Conservation (phyloP, 192 early-diverging fungal genomes). For the Piromyces finnis region DNA sequence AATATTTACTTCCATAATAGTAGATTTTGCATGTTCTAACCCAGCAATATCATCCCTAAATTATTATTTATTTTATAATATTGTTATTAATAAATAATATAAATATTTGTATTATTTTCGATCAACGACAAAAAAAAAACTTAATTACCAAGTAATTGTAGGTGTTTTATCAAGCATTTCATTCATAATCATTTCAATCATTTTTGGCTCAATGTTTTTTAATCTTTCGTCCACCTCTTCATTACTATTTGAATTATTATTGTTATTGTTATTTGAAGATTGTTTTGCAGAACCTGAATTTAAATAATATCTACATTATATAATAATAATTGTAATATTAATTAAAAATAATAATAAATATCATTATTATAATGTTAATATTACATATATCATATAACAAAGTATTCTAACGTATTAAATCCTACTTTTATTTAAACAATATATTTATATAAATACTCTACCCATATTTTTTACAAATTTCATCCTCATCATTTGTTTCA, state of each 20-base stretch:
- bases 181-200: constrained; percentile 77
- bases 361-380: too few relatives aligned
- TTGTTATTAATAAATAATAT: too few relatives aligned
- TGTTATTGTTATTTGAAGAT: background rate
- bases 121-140: too few relatives aligned
- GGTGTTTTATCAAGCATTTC: constrained; percentile 26
- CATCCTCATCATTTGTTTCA: constrained; percentile 1
- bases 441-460: background rate
- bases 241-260: constrained; percentile 1
- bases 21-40: background rate
- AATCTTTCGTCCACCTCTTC: constrained; percentile 46
- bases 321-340: too few relatives aligned
- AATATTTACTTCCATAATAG: constrained; percentile 1
- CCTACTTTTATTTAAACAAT: background rate
- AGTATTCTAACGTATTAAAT: too few relatives aligned
- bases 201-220: constrained; percentile 66
- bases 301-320: background rate
- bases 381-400: too few relatives aligned
- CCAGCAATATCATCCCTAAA: constrained; percentile 2
- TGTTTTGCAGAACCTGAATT: background rate
- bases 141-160: background rate
- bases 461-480: background rate
- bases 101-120: too few relatives aligned
- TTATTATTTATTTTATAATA: background rate
- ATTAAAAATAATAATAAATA: too few relatives aligned